Evolutionary conservation across 441 rosid species (phyloP).

Genomic region (Pelargonium cotyledonis): DNA sequence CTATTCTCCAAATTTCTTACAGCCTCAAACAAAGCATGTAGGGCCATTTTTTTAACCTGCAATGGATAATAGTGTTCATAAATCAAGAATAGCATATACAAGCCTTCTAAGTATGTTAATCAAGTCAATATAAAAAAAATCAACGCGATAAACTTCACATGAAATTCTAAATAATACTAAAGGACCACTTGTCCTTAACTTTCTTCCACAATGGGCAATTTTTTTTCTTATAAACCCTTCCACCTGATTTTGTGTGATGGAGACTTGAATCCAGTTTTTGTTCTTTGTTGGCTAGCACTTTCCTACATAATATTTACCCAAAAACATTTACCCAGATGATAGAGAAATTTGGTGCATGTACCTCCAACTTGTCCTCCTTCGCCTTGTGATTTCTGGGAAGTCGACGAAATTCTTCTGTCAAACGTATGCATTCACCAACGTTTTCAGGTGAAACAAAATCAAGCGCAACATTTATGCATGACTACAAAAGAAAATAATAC

Average conservation of each 20-base stretch:
- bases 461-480: conserved; percentile 84
- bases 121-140: too few species aligned
- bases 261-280: too few species aligned
- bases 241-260: too few species aligned
- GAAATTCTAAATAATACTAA: too few species aligned
- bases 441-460: conserved; percentile 93
- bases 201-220: too few species aligned
- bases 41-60: background rate
- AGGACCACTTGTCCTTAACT: too few species aligned
- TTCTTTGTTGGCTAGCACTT: too few species aligned
- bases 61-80: background rate
- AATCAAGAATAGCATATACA: background rate
- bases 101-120: too few species aligned
- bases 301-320: too few species aligned
- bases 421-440: conserved; percentile 55
- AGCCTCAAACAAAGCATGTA: background rate
- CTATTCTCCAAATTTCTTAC: background rate
- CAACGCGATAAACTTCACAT: too few species aligned
- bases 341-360: background rate
- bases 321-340: too few species aligned
- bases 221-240: too few species aligned
- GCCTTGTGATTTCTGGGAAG: conserved; percentile 74
- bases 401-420: conserved; percentile 74
- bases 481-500: conserved; percentile 31
- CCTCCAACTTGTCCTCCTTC: conserved; percentile 94